Conservation (phyloP, 345 rosid species). For the Microcos paniculata region DNA sequence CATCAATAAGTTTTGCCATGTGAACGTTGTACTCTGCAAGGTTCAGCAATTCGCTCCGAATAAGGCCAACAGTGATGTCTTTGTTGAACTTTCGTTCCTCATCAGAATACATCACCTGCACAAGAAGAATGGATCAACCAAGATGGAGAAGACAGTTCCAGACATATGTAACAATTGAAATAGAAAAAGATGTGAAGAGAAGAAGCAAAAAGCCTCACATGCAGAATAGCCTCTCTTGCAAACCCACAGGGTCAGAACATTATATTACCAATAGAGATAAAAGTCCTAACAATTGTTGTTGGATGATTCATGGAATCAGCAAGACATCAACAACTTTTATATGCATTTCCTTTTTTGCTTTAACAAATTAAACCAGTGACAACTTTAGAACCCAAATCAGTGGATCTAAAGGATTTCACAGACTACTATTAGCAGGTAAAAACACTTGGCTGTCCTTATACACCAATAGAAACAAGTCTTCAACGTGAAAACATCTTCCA, state of each 20-base stretch:
- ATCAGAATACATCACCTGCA: constrained; percentile 86
- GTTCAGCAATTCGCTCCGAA: constrained; percentile 78
- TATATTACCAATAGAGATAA: neutral
- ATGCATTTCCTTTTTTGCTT: neutral
- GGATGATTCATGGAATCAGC: neutral
- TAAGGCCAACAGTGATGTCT: constrained; percentile 83
- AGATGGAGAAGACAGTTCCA: neutral
- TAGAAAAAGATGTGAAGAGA: neutral
- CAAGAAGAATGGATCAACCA: constrained; percentile 1
- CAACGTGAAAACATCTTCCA: neutral
- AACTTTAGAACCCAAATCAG: neutral
- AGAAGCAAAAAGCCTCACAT: neutral
- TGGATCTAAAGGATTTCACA: neutral
- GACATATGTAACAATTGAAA: neutral
- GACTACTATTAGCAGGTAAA: neutral
- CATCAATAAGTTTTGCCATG: constrained; percentile 92
- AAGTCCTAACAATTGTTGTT: neutral
- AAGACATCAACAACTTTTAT: neutral
- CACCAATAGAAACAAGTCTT: neutral
- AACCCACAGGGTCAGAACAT: neutral
- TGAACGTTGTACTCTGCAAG: constrained; percentile 94
- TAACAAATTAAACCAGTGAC: neutral
- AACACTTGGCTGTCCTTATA: neutral
- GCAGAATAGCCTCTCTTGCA: neutral
- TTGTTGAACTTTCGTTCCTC: constrained; percentile 95